Conservation (phyloP, 176 grass and related monocot species). For the Triticum dicoccoides region DNA sequence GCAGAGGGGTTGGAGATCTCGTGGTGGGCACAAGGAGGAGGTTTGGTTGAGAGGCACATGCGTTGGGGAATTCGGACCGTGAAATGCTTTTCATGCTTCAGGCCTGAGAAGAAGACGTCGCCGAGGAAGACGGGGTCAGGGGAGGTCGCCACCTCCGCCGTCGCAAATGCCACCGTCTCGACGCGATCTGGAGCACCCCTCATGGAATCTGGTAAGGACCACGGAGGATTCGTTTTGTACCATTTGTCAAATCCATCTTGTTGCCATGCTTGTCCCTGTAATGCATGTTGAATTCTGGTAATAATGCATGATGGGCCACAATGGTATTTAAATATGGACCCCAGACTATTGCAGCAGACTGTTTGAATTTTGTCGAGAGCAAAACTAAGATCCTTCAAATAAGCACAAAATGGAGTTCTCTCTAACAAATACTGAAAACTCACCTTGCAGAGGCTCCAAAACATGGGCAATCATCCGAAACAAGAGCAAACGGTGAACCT, state of each 20-base stretch:
- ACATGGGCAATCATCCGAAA: slow-evolving; percentile 33
- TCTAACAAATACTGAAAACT: slow-evolving; percentile 21
- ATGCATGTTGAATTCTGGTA: background rate
- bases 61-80: slow-evolving; percentile 38
- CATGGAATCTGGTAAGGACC: slow-evolving; percentile 45
- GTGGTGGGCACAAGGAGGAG: background rate
- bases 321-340: background rate
- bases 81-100: slow-evolving; percentile 84
- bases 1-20: background rate
- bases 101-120: slow-evolving; percentile 31
- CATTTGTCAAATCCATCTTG: slow-evolving; percentile 23
- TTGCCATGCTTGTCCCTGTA: background rate
- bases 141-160: background rate
- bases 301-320: slow-evolving; percentile 5
- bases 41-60: slow-evolving; percentile 2
- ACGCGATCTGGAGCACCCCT: background rate
- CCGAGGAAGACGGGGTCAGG: slow-evolving; percentile 19
- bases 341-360: background rate
- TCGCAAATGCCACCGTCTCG: background rate
- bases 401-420: background rate
- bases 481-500: slow-evolving; percentile 29
- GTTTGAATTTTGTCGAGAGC: background rate
- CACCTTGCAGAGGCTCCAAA: slow-evolving; percentile 37
- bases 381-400: slow-evolving; percentile 1
- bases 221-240: background rate